Evolutionary conservation across 148 eudicot species (phyloP), one percentile per base, ranked within the genome.

Genomic region (Arctostaphylos glauca): DNA sequence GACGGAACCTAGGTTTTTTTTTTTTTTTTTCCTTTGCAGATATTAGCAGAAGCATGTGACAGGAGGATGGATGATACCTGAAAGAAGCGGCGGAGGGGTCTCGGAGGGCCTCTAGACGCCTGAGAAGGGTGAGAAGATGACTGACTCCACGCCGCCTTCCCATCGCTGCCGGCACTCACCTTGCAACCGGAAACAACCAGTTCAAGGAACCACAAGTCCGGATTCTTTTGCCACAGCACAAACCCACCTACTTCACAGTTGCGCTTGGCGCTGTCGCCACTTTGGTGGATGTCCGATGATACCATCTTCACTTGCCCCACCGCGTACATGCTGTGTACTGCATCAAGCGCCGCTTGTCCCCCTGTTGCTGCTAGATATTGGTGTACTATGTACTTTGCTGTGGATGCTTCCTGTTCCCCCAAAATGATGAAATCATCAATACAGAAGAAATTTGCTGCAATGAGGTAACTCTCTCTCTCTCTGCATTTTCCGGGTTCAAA

Each of bases 371-470:
- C 93, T 80, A 91, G 75, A 70, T 92, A 92, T 56, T 92, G 95
- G 14, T 91, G 92, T 38, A 92, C 89, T 23, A 92, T 92, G 86
- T 92, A 92, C 83, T 91, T 92, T 9, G 95, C 95, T 3, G 88
- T 88, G 1, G 92, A 91, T 8, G 90, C 85, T 85, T 91, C 91
- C 95, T 92, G 91, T 80, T 10, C 80, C 56, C 80, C 38, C 38
- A 31, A 1, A 46, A 31, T 16, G 55, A 38, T 23, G 58, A 2
- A 31, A 52, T 16, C 23, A 31, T 31, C 9, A 25, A 8, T 3
- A 23, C 68, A 23, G 14, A 62, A 13, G 68, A 62, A 62, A 31
- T 31, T 31, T 31, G 38, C 38, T 0, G 38, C 38, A 31, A 31
- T 31, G 38, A 1, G 38, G 38, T 31, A 31, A 31, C 38, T 31